Conservation (phyloP, 2,329 filamentous ascomycete genomes). For the Bimuria novae-zelandiae region DNA sequence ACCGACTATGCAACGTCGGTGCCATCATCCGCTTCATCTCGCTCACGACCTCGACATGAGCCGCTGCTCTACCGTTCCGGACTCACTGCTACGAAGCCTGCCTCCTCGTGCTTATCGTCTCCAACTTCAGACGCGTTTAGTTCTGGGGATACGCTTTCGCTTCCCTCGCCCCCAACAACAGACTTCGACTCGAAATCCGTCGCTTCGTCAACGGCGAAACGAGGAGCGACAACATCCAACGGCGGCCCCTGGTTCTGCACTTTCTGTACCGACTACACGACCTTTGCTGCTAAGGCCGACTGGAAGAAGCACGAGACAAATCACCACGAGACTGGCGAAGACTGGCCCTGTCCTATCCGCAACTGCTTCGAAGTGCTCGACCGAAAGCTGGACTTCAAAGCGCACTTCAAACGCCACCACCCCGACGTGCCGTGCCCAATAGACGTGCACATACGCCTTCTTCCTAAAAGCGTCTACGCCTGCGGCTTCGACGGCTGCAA, state of each 20-base stretch:
- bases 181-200: background rate
- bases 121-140: background rate
- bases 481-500: conserved; percentile 15
- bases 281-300: conserved; percentile 9
- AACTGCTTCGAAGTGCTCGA: conserved; percentile 9
- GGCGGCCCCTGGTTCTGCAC: conserved; percentile 9
- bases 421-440: conserved; percentile 5
- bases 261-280: conserved; percentile 4
- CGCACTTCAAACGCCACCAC: conserved; percentile 9
- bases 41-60: background rate
- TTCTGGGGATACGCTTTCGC: background rate
- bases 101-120: background rate
- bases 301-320: conserved; percentile 13
- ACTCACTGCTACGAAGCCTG: background rate
- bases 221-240: background rate
- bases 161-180: background rate
- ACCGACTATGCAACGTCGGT: conserved; percentile 3
- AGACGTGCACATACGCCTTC: conserved; percentile 10
- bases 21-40: background rate
- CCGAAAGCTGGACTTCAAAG: conserved; percentile 7
- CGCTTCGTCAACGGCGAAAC: background rate
- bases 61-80: background rate
- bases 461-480: conserved; percentile 5
- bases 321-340: conserved; percentile 4
- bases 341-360: conserved; percentile 10